These are phyloP conservation scores for Boletales sp. DNA, from an alignment of 768 basidiomycete species.

Conservation along the genomic window DNA sequence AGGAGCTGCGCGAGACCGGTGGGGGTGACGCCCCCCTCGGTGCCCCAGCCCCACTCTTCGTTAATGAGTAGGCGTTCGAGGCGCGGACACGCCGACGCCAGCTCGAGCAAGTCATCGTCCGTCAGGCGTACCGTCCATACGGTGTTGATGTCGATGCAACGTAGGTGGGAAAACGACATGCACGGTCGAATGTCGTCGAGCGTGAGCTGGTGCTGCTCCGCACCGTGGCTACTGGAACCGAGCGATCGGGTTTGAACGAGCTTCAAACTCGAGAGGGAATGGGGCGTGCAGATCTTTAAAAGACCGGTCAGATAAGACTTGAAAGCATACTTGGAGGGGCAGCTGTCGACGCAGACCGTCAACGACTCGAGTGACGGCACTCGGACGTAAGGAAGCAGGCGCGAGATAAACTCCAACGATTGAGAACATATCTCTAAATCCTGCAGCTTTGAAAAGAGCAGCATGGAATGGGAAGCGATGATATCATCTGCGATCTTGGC, in stretches of 20 bases:
- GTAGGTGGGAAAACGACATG: slow-evolving; percentile 12
- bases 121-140: slow-evolving; percentile 9
- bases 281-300: slow-evolving; percentile 4
- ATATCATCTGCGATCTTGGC: neutral
- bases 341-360: slow-evolving; percentile 5
- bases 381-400: neutral
- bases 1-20: slow-evolving; percentile 15
- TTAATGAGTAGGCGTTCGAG: slow-evolving; percentile 16
- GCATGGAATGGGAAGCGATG: neutral
- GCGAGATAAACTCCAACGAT: slow-evolving; percentile 1
- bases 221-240: neutral
- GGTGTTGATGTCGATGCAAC: slow-evolving; percentile 9
- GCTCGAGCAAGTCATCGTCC: slow-evolving; percentile 7
- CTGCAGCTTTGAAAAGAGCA: slow-evolving; percentile 9
- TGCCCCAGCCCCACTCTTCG: slow-evolving; percentile 18
- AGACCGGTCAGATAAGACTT: slow-evolving; percentile 3
- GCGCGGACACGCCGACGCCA: slow-evolving; percentile 17
- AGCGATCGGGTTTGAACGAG: slow-evolving; percentile 10
- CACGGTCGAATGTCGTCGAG: slow-evolving; percentile 17
- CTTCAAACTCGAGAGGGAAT: slow-evolving; percentile 4
- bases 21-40: slow-evolving; percentile 14
- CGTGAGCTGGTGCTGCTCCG: slow-evolving; percentile 9
- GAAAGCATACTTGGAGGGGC: slow-evolving; percentile 8
- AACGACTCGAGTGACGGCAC: slow-evolving; percentile 8
- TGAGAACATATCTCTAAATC: slow-evolving; percentile 10